Evolutionary conservation across 805 yeast species (phyloP).

Genomic region (Teunomyces panamensis): DNA sequence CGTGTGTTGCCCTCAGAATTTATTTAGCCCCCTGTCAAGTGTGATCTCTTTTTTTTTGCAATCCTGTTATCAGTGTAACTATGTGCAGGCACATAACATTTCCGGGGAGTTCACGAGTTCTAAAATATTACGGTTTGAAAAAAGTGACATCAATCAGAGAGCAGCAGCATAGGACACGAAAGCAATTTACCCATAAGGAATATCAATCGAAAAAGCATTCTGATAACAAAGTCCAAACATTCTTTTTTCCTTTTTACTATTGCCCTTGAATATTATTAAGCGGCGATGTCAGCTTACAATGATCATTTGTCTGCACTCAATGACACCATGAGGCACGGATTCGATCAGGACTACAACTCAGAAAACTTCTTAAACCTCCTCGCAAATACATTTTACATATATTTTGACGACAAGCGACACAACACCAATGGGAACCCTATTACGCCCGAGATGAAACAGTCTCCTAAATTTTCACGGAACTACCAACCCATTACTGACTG

Average conservation of each 20-base stretch:
- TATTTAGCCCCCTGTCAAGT: neutral
- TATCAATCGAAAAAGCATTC: neutral
- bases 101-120: neutral
- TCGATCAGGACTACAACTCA: slow-evolving; percentile 58
- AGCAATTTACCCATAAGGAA: neutral
- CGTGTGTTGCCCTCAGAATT: neutral
- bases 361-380: slow-evolving; percentile 54
- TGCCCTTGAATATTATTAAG: neutral
- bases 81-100: neutral
- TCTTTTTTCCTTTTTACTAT: neutral
- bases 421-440: slow-evolving; percentile 84
- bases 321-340: slow-evolving; percentile 61
- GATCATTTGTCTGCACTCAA: slow-evolving; percentile 47
- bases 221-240: neutral
- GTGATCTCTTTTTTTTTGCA: slow-evolving; percentile 2
- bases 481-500: slow-evolving; percentile 81
- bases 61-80: neutral
- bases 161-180: neutral
- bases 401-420: slow-evolving; percentile 90
- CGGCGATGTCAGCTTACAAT: slow-evolving; percentile 1
- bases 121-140: neutral
- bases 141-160: neutral
- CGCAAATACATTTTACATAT: slow-evolving; percentile 71
- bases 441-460: slow-evolving; percentile 48
- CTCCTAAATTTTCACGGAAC: slow-evolving; percentile 40